Evolutionary conservation across 129 eudicot species (phyloP).

Genomic region (Artemisia argyi): DNA sequence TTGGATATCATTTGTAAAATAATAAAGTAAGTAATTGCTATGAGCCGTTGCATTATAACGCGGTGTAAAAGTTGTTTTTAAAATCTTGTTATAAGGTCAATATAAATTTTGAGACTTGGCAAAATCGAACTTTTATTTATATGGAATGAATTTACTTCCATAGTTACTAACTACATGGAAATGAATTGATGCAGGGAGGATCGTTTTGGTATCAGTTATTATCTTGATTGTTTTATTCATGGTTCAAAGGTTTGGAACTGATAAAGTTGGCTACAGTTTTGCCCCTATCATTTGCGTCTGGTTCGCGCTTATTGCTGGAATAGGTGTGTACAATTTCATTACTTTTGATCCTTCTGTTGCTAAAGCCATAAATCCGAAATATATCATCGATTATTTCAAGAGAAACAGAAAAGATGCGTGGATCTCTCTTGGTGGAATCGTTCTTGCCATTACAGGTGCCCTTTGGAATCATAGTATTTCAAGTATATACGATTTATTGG

Average conservation of each 20-base stretch:
- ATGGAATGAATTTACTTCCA: too few relatives aligned
- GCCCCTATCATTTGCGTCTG: conserved; percentile 73
- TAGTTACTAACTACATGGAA: not conserved
- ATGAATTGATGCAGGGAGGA: conserved; percentile 38
- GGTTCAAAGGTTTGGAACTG: conserved; percentile 83
- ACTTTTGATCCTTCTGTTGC: conserved; percentile 57
- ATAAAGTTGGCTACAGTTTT: conserved; percentile 76
- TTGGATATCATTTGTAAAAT: too few relatives aligned
- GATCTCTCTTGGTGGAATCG: conserved; percentile 81
- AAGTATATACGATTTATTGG: too few relatives aligned
- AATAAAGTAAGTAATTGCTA: too few relatives aligned
- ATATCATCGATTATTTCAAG: conserved; percentile 60
- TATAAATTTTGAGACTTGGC: too few relatives aligned
- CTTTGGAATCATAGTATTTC: too few relatives aligned
- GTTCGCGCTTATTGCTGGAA: conserved; percentile 54
- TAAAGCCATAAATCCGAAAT: conserved; percentile 68
- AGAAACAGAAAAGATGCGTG: conserved; percentile 61
- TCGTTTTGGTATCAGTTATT: conserved; percentile 58
- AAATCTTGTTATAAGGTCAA: too few relatives aligned
- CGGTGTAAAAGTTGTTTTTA: too few relatives aligned
- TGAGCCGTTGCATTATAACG: too few relatives aligned
- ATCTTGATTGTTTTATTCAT: conserved; percentile 56
- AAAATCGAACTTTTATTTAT: too few relatives aligned
- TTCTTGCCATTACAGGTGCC: conserved; percentile 84
- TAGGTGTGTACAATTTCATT: conserved; percentile 65